Conservation (phyloP, 768 basidiomycete species). For the Hydnomerulius pinastri region DNA sequence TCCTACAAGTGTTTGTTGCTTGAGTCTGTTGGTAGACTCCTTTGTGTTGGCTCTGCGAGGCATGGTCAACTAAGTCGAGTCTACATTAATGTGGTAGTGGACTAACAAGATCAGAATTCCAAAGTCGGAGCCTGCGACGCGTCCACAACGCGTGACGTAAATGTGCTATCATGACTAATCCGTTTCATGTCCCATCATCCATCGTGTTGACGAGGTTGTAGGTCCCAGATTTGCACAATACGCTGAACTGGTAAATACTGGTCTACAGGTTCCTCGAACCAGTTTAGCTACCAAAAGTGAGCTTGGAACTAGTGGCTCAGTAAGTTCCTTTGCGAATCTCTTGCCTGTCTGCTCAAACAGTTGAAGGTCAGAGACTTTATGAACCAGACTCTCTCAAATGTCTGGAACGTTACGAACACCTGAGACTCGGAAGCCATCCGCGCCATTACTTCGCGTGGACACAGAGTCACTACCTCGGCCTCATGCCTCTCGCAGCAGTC, state of each 20-base stretch:
- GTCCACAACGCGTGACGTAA: too few relatives aligned
- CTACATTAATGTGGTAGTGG: background rate
- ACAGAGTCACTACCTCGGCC: conserved; percentile 3
- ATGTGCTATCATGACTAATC: background rate
- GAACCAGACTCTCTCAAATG: background rate
- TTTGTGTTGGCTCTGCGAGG: conserved; percentile 17
- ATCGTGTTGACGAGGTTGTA: background rate
- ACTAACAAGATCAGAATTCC: background rate
- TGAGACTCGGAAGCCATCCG: background rate
- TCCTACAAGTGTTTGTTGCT: conserved; percentile 46
- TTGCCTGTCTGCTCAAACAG: too few relatives aligned
- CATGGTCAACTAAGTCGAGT: too few relatives aligned
- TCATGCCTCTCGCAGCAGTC: background rate
- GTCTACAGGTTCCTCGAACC: too few relatives aligned
- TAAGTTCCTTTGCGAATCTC: too few relatives aligned
- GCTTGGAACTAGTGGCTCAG: too few relatives aligned
- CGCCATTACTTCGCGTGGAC: conserved; percentile 12
- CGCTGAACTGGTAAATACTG: too few relatives aligned
- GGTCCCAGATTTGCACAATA: too few relatives aligned
- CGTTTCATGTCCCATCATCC: background rate
- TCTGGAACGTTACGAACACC: background rate
- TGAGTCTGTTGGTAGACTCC: conserved; percentile 30
- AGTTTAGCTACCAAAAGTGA: too few relatives aligned
- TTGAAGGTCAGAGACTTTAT: background rate
- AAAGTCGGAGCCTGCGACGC: too few relatives aligned